phyloP scores from a whole-genome alignment of 768 basidiomycete species.

The Sporobolomyces roseus region DNA sequence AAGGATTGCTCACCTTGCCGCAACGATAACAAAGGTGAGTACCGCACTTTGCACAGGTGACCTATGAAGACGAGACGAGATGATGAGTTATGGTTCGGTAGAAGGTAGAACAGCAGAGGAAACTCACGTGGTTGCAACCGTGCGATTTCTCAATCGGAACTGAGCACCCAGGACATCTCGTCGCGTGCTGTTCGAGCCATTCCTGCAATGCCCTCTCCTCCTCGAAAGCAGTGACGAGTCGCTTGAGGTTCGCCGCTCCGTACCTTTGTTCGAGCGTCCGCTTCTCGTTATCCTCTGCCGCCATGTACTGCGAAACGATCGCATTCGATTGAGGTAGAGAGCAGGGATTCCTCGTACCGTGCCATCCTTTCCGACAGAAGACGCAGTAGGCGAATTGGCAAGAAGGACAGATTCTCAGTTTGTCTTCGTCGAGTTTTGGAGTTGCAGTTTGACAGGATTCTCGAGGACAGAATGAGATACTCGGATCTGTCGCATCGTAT shows the following conservation, averaged over 20 bases:
- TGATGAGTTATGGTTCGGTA: neutral
- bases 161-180: conserved; percentile 32
- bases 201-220: conserved; percentile 42
- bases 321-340: conserved; percentile 31
- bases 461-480: conserved; percentile 41
- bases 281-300: conserved; percentile 27
- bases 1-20: conserved; percentile 15
- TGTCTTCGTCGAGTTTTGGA: conserved; percentile 41
- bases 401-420: conserved; percentile 36
- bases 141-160: conserved; percentile 26
- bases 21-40: conserved; percentile 37
- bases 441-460: conserved; percentile 40
- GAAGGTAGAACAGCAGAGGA: neutral
- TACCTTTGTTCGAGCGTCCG: conserved; percentile 40
- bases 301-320: too few species aligned
- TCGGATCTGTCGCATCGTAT: conserved; percentile 33
- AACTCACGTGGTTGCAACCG: conserved; percentile 30
- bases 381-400: conserved; percentile 32
- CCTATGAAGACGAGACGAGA: neutral
- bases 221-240: conserved; percentile 38
- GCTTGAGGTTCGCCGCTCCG: conserved; percentile 36
- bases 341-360: conserved; percentile 42
- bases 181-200: conserved; percentile 39
- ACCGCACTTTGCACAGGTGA: conserved; percentile 28
- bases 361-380: conserved; percentile 41